Percentiles rank a stretch among this genome's conserved stretches.
These are phyloP conservation scores for Tephrocybe sp. DNA, from an alignment of 768 basidiomycete genomes.

Conservation along the genomic window DNA sequence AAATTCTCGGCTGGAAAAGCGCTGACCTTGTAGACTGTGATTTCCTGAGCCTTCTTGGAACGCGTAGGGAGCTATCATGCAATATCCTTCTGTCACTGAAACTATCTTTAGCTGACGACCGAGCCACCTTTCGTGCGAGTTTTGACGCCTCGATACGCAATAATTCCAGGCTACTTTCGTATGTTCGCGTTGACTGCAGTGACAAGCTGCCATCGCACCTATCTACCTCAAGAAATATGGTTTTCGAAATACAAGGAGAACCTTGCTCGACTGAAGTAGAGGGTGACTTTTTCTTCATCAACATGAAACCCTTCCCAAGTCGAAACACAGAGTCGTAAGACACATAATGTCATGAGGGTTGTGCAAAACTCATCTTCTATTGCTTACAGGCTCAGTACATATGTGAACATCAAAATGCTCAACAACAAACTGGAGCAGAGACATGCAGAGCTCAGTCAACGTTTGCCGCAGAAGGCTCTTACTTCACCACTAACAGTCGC, in stretches of 20 bases:
- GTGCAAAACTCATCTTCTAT: too few relatives aligned
- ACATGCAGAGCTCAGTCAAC: constrained; percentile 41
- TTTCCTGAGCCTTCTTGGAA: constrained; percentile 58
- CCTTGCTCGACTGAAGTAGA: constrained; percentile 46
- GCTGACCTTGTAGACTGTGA: constrained; percentile 70
- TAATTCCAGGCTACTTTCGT: constrained; percentile 52
- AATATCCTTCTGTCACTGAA: constrained; percentile 1
- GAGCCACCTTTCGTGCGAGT: constrained; percentile 48
- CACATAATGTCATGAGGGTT: constrained; percentile 36
- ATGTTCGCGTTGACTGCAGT: constrained; percentile 60
- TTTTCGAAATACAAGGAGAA: constrained; percentile 73
- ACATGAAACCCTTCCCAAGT: constrained; percentile 77
- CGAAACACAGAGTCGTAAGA: constrained; percentile 71
- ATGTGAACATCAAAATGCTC: constrained; percentile 84
- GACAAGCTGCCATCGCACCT: constrained; percentile 20
- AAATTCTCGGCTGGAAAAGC: constrained; percentile 77
- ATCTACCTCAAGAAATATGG: constrained; percentile 41
- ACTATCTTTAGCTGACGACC: constrained; percentile 53
- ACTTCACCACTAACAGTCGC: constrained; percentile 24
- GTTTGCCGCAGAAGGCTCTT: constrained; percentile 21
- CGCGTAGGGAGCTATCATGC: constrained; percentile 44
- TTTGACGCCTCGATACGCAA: constrained; percentile 58
- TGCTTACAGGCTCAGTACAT: constrained; percentile 62
- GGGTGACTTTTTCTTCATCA: constrained; percentile 68
- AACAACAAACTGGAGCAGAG: constrained; percentile 78